Evolutionary conservation across 2,329 filamentous ascomycete genomes (phyloP).

Genomic region (Colletotrichum lentis): DNA sequence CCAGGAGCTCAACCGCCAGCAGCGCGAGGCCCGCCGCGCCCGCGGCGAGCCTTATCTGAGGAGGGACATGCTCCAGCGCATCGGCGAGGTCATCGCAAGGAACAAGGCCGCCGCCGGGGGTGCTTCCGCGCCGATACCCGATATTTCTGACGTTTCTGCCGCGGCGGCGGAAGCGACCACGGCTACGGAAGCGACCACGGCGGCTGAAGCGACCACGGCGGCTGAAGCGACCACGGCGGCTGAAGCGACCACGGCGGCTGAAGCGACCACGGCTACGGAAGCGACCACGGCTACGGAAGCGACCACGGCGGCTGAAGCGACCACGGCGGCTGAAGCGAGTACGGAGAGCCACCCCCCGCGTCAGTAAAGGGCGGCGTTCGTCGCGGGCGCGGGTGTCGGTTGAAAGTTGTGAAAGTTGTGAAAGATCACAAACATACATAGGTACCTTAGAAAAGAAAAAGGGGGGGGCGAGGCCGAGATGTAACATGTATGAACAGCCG

Average conservation of each 20-base stretch:
- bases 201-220: too few relatives aligned
- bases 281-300: too few relatives aligned
- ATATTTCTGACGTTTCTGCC: not conserved
- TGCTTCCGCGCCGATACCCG: slow-evolving; percentile 43
- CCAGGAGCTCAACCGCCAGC: slow-evolving; percentile 66
- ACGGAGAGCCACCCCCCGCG: slow-evolving; percentile 20
- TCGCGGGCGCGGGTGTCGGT: not conserved
- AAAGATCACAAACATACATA: not conserved
- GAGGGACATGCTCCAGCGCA: slow-evolving; percentile 67
- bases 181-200: too few relatives aligned
- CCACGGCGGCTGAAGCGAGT: slow-evolving; percentile 3
- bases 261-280: too few relatives aligned
- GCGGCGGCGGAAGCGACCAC: slow-evolving; percentile 4
- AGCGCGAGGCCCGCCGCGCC: slow-evolving; percentile 60
- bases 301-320: too few relatives aligned
- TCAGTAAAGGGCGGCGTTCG: slow-evolving; percentile 15
- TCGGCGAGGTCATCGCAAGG: slow-evolving; percentile 67
- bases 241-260: too few relatives aligned
- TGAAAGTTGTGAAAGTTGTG: not conserved
- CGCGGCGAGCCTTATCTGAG: slow-evolving; percentile 65
- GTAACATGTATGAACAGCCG: slow-evolving; percentile 32
- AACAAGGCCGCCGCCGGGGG: slow-evolving; percentile 53
- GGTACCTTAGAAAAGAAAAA: not conserved
- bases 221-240: too few relatives aligned
- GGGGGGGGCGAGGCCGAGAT: not conserved